Evolutionary conservation across 164 flowering plant genomes (phyloP), one percentile per base, ranked within the genome.

Genomic region (Magnolia sinica): DNA sequence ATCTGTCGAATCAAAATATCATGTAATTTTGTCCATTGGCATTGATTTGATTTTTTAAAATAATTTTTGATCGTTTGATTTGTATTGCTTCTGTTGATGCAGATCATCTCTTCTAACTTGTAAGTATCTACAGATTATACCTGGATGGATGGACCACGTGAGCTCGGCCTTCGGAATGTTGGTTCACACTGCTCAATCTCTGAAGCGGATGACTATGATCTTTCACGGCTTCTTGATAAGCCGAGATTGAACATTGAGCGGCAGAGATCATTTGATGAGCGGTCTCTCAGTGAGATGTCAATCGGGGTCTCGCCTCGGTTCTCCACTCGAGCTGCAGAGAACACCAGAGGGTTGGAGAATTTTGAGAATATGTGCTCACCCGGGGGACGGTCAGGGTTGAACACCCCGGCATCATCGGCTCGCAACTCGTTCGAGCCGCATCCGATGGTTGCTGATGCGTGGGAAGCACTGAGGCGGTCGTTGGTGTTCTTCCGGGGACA

Each of bases 391-490:
- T 79, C 82, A 7, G 64, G 8, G 3, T 23, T 77, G 20, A 72
- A 71, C 20, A 82, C 82, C 24, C 84, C 84, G 29, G 70, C 74
- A 19, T 83, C 86, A 9, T 79, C 83, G 4, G 70, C 79, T 68
- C 76, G 79, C 8, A 77, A 82, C 79, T 82, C 85, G 5, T 83
- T 83, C 23, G 87, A 85, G 77, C 82, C 87, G 4, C 87, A 85
- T 70, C 85, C 87, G 4, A 83, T 83, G 84, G 82, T 85, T 64
- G 85, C 84, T 8, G 87, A 83, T 74, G 87, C 87, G 52, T 83
- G 87, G 87, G 87, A 85, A 16, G 84, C 87, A 5, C 84, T 85
- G 22, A 74, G 85, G 31, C 76, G 77, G 31, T 77, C 87, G 37
- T 61, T 85, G 70, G 87, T 85, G 59, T 79, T 51, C 75, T 85